Evolutionary conservation across 768 basidiomycete species (phyloP).

Genomic region (Trichaptum fuscoviolaceum): DNA sequence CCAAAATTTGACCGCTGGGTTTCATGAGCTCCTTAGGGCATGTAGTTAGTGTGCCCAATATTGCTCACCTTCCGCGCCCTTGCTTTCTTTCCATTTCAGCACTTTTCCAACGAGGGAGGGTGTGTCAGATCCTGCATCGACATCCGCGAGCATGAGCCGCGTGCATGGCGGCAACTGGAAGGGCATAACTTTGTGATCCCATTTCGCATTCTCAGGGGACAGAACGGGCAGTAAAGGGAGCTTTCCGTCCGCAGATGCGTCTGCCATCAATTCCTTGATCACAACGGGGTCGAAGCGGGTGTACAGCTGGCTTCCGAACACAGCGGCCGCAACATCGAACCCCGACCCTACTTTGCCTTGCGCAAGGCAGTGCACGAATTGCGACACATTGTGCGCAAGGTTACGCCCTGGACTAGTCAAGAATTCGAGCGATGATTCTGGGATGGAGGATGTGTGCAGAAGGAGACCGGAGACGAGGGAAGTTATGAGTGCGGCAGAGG

Average conservation of each 20-base stretch:
- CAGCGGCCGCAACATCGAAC: slow-evolving; percentile 92
- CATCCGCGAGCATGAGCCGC: slow-evolving; percentile 87
- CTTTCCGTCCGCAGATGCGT: slow-evolving; percentile 25
- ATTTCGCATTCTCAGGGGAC: slow-evolving; percentile 57
- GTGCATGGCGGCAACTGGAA: slow-evolving; percentile 83
- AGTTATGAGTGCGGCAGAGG: slow-evolving; percentile 94
- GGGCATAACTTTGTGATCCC: slow-evolving; percentile 66
- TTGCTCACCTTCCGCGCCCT: slow-evolving; percentile 46
- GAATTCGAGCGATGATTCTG: slow-evolving; percentile 38
- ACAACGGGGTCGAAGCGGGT: slow-evolving; percentile 77
- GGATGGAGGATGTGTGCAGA: slow-evolving; percentile 64
- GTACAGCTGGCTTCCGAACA: slow-evolving; percentile 93
- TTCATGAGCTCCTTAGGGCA: slow-evolving; percentile 6
- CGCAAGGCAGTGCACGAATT: slow-evolving; percentile 92
- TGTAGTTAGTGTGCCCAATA: neutral
- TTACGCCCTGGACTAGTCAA: slow-evolving; percentile 42
- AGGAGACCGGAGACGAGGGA: slow-evolving; percentile 86
- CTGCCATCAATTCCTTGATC: slow-evolving; percentile 59
- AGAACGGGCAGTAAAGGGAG: slow-evolving; percentile 44
- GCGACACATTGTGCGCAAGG: slow-evolving; percentile 88
- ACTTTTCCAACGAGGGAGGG: slow-evolving; percentile 92
- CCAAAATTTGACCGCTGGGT: slow-evolving; percentile 61
- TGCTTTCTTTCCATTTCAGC: slow-evolving; percentile 77
- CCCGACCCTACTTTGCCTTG: slow-evolving; percentile 98
- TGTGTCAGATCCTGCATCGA: slow-evolving; percentile 93